Conservation (phyloP, 129 eudicot species). For the Chrysanthemum makinoi region DNA sequence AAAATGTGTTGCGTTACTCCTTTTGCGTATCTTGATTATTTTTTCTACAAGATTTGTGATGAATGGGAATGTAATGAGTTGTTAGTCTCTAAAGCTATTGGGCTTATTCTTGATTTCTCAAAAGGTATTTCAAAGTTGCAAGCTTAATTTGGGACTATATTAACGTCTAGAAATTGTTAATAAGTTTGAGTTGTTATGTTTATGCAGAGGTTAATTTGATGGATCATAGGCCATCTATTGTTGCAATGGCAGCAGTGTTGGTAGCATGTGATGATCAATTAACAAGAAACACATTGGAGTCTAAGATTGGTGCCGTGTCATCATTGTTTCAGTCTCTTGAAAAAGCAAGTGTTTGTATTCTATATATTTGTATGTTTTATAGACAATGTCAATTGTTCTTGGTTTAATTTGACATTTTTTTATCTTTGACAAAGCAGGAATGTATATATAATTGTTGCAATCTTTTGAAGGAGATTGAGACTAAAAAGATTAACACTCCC, state of each 20-base stretch:
- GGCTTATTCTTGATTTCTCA: slow-evolving; percentile 40
- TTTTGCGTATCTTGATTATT: slow-evolving; percentile 58
- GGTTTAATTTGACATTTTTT: slow-evolving; percentile 6
- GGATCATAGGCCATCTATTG: slow-evolving; percentile 59
- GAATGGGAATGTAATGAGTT: slow-evolving; percentile 27
- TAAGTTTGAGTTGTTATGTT: slow-evolving; percentile 14
- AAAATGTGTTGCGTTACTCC: slow-evolving; percentile 62
- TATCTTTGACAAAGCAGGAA: slow-evolving; percentile 44
- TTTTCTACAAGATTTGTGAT: slow-evolving; percentile 41
- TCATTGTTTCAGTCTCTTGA: slow-evolving; percentile 50
- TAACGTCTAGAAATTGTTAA: not conserved
- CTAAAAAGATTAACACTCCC: slow-evolving; percentile 46
- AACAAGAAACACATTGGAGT: slow-evolving; percentile 45
- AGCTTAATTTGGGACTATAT: slow-evolving; percentile 1
- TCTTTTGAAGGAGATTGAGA: slow-evolving; percentile 44
- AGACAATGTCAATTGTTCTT: too few relatives aligned
- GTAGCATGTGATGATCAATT: slow-evolving; percentile 53
- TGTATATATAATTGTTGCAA: slow-evolving; percentile 43
- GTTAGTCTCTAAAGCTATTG: slow-evolving; percentile 36
- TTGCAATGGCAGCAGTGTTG: slow-evolving; percentile 76
- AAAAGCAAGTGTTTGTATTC: slow-evolving; percentile 46
- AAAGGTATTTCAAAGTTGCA: slow-evolving; percentile 41
- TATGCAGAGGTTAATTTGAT: slow-evolving; percentile 60
- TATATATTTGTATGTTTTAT: too few relatives aligned
- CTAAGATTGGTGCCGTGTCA: slow-evolving; percentile 49